Evolutionary conservation across 2,329 filamentous ascomycete species (phyloP).

Genomic region (Paecilomyces formosus): DNA sequence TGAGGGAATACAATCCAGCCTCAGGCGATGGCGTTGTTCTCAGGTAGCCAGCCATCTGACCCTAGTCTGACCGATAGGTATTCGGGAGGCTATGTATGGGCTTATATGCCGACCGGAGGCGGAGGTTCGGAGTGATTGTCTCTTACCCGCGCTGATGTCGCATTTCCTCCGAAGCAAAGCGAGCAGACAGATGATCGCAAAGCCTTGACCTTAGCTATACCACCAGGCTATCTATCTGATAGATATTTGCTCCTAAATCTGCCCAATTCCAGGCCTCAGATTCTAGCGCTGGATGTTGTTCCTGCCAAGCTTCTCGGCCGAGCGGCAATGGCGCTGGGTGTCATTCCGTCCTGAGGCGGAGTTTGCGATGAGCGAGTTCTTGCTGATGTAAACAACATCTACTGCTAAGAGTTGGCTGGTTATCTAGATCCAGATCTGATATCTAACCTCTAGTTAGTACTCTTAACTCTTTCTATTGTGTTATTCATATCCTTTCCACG

Average conservation of each 20-base stretch:
- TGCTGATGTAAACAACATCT: no score
- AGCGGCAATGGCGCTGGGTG: background rate
- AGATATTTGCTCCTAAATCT: background rate
- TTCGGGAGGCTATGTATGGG: background rate
- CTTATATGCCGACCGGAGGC: background rate
- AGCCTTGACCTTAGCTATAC: background rate
- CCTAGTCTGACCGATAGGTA: background rate
- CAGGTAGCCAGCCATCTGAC: background rate
- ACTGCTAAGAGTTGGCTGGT: no score
- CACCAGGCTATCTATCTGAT: background rate
- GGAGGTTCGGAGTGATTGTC: background rate
- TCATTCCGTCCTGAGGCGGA: background rate
- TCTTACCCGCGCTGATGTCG: background rate
- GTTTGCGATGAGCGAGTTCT: slow-evolving; percentile 6
- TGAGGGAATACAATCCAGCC: background rate
- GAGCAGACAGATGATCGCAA: background rate
- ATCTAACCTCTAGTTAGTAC: no score
- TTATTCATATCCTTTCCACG: no score
- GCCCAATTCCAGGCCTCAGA: background rate
- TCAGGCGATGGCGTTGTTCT: background rate
- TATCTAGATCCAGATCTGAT: no score
- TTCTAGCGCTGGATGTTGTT: background rate
- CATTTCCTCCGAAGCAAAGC: background rate
- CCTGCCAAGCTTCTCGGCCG: background rate
- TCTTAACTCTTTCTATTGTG: no score